Conservation (phyloP, 345 rosid species). For the Corchorus capsularis region DNA sequence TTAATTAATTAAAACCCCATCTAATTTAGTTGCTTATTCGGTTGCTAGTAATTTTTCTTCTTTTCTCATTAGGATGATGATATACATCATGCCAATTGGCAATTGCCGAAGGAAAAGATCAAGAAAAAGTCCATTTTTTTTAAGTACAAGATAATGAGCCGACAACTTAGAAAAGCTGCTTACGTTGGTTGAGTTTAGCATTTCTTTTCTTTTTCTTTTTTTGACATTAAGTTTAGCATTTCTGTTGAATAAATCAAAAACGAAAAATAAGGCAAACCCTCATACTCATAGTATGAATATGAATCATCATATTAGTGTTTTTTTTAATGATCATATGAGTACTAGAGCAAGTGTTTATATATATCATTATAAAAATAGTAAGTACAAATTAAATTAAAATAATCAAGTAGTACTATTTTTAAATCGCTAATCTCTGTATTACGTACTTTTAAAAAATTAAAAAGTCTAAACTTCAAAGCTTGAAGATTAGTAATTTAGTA, state of each 20-base stretch:
- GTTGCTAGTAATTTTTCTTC: no score
- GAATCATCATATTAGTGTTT: not conserved
- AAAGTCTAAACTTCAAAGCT: not conserved
- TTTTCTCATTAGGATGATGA: no score
- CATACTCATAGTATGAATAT: slow-evolving; percentile 45
- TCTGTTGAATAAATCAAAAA: not conserved
- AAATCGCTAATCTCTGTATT: not conserved
- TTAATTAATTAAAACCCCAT: not conserved
- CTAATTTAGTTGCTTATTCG: no score
- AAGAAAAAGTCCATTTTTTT: not conserved
- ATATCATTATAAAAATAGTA: slow-evolving; percentile 21
- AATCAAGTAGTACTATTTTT: slow-evolving; percentile 4
- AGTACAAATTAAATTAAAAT: not conserved
- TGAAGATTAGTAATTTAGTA: no score
- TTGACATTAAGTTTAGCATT: not conserved
- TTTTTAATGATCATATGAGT: no score
- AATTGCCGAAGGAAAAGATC: not conserved
- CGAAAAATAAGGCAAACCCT: not conserved
- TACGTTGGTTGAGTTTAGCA: not conserved
- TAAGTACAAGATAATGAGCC: not conserved
- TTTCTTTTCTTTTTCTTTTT: not conserved
- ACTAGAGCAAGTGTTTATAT: slow-evolving; percentile 32
- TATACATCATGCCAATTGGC: not conserved
- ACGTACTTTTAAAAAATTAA: not conserved
- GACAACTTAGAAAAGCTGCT: slow-evolving; percentile 15